A percentile compares a stretch with the other conserved stretches of the same genome.
Evolutionary conservation across 805 yeast species (phyloP).

Genomic region (Ascoidea rubescens): DNA sequence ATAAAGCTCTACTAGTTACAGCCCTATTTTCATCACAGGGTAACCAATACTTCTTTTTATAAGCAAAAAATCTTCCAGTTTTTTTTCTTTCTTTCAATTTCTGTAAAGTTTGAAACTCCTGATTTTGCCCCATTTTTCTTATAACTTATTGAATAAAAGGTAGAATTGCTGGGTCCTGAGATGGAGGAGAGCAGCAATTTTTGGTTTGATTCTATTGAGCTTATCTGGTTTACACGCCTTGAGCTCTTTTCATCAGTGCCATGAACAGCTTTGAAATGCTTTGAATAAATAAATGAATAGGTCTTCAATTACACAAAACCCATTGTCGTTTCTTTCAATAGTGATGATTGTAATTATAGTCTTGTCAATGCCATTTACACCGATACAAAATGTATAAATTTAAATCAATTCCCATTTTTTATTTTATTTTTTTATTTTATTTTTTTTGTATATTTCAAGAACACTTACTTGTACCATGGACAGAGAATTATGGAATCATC

Average conservation of each 20-base stretch:
- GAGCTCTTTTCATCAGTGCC: not conserved
- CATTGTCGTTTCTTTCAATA: not conserved
- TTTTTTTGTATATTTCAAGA: not conserved
- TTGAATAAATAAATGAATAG: too few species aligned
- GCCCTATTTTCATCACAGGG: not conserved
- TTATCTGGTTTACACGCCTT: not conserved
- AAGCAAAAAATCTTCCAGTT: not conserved
- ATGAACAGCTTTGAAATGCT: not conserved
- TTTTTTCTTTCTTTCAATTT: not conserved
- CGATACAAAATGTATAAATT: not conserved
- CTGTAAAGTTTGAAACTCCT: not conserved
- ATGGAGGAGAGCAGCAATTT: not conserved
- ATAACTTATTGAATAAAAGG: not conserved
- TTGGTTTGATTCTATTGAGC: not conserved
- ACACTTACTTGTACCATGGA: not conserved
- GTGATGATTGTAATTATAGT: too few species aligned
- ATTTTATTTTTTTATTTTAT: too few species aligned
- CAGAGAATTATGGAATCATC: not conserved
- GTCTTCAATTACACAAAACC: not conserved
- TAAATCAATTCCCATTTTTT: not conserved
- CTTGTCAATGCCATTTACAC: not conserved
- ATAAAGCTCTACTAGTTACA: not conserved
- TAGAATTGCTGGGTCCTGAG: not conserved
- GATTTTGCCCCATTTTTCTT: not conserved
- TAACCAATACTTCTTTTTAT: not conserved